These are phyloP conservation scores for Phytophthora cajani DNA, from an alignment of 352 stramenopile species.

Conservation along the genomic window DNA sequence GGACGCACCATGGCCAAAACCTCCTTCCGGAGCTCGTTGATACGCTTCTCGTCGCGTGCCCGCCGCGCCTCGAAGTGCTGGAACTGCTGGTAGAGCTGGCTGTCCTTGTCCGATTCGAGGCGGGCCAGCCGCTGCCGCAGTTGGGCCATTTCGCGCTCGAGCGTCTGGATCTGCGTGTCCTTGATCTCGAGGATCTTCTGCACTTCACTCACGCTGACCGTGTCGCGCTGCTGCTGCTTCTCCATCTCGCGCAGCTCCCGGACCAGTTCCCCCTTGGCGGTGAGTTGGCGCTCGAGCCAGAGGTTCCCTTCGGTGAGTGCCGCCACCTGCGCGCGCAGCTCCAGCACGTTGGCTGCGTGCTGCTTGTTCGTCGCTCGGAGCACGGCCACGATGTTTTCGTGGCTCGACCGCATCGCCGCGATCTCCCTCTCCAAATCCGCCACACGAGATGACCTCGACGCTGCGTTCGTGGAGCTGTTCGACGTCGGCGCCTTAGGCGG, in stretches of 20 bases:
- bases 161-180: slow-evolving; percentile 59
- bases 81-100: slow-evolving; percentile 60
- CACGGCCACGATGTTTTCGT: slow-evolving; percentile 75
- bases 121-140: slow-evolving; percentile 50
- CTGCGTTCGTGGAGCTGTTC: slow-evolving; percentile 11
- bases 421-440: slow-evolving; percentile 72
- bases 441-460: slow-evolving; percentile 38
- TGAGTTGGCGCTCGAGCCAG: slow-evolving; percentile 69
- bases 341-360: slow-evolving; percentile 67
- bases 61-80: slow-evolving; percentile 50
- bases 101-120: slow-evolving; percentile 64
- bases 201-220: slow-evolving; percentile 44
- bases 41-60: slow-evolving; percentile 58
- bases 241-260: slow-evolving; percentile 56
- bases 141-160: slow-evolving; percentile 63
- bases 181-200: slow-evolving; percentile 59
- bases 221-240: slow-evolving; percentile 46
- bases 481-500: slow-evolving; percentile 20
- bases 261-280: slow-evolving; percentile 61
- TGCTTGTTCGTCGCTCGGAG: slow-evolving; percentile 76
- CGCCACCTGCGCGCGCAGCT: slow-evolving; percentile 67
- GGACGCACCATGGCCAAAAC: slow-evolving; percentile 58
- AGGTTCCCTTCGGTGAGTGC: slow-evolving; percentile 65
- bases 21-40: slow-evolving; percentile 60
- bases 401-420: slow-evolving; percentile 61